Evolutionary conservation across 768 basidiomycete species (phyloP), one percentile per base, ranked within the genome.

Genomic region (Amanita thiersii): DNA sequence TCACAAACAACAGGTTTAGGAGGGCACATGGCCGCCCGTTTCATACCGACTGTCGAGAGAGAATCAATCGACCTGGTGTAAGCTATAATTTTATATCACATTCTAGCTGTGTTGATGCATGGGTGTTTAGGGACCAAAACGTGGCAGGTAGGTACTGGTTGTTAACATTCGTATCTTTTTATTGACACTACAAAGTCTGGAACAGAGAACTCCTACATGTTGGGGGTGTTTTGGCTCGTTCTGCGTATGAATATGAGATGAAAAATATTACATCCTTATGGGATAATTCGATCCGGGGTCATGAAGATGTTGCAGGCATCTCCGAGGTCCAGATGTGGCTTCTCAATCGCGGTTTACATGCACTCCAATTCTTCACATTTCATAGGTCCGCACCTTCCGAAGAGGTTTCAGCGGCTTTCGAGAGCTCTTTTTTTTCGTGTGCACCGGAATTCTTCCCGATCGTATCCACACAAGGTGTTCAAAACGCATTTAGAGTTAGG

Each of bases 1-100:
- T 82, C 73, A 3, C 94, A 98, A 62, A 94, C 91, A 7, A 94
- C 92, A 1, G 93, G 94, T 29, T 63, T 80, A 21, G 75, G 69
- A 12, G 73, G 73, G 2, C 73, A 73, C 50, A 72, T 75, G 62
- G 64, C 89, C 0, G 81, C 86, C 6, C 70, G 92, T 2, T 96
- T 96, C 55, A 93, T 98, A 43, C 88, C 91, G 7, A 97, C 93
- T 0, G 93, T 98, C 5, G 94, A 98, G 58, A 76, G 94, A 47
- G 94, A 98, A 62, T 86, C 85, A 0, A 84, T 93, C 48, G 91
- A 89, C 60, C 66, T 93, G 21, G 82, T 90, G 82, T 87, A 53
- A 60, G 79, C 57, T 11, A 36, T 17, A 14, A 18, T 38, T 15
- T 33, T 23, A 26, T 18, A 40, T 35, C 34, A 18, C 19, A 11